Percentiles rank a stretch among this genome's conserved stretches.
Evolutionary conservation across 441 rosid species (phyloP).

Genomic region (Euphorbia celastroides): DNA sequence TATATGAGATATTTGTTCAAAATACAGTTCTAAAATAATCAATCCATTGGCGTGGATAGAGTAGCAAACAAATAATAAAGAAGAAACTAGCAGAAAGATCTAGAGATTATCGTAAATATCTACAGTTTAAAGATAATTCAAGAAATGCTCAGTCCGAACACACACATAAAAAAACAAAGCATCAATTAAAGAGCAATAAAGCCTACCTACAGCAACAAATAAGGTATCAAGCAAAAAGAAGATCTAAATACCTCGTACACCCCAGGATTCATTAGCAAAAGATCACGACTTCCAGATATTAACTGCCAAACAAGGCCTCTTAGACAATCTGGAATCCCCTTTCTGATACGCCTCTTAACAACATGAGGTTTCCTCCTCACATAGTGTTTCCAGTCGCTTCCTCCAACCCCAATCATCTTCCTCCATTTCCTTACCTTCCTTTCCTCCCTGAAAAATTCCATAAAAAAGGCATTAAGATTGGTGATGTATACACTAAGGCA

Average conservation of each 20-base stretch:
- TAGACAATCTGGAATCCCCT: conserved; percentile 95
- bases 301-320: conserved; percentile 99
- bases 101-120: not conserved
- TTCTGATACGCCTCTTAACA: conserved; percentile 77
- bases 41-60: not conserved
- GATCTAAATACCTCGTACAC: conserved; percentile 63
- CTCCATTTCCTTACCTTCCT: conserved; percentile 89
- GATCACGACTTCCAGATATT: conserved; percentile 94
- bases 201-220: conserved; percentile 2
- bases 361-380: conserved; percentile 84
- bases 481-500: conserved; percentile 7
- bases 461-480: conserved; percentile 8
- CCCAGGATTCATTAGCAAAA: conserved; percentile 90
- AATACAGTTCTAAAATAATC: not conserved
- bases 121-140: conserved; percentile 6
- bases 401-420: conserved; percentile 97
- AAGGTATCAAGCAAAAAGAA: conserved; percentile 5
- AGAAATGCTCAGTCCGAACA: conserved; percentile 6
- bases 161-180: not conserved
- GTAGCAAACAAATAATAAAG: not conserved
- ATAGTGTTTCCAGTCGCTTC: conserved; percentile 97
- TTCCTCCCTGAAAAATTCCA: conserved; percentile 64
- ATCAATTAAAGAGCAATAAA: conserved; percentile 9
- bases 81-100: not conserved
- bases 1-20: not conserved